phyloP scores from a whole-genome alignment of 805 yeast species.

The Candida qinlingensis region DNA sequence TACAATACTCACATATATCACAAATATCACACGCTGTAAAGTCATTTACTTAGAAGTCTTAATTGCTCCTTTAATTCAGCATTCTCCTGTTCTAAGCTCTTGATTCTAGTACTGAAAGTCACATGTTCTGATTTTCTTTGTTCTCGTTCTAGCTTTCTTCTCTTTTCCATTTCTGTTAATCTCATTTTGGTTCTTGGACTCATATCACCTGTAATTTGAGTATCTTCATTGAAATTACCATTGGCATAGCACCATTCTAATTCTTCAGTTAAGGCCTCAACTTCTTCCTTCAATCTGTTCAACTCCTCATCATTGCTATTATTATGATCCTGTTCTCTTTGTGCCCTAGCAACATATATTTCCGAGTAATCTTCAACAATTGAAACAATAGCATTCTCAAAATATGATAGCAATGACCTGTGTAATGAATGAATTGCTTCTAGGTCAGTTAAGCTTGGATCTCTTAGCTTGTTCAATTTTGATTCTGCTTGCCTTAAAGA shows the following conservation, averaged over 20 bases:
- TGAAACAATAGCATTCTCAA: slow-evolving; percentile 55
- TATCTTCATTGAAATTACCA: slow-evolving; percentile 5
- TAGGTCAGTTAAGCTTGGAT: slow-evolving; percentile 21
- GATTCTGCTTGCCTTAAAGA: slow-evolving; percentile 56
- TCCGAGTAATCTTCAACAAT: slow-evolving; percentile 51
- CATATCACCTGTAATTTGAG: slow-evolving; percentile 1
- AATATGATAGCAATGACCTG: slow-evolving; percentile 46
- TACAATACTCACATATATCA: background rate
- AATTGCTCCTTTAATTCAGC: slow-evolving; percentile 30
- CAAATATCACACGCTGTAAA: background rate
- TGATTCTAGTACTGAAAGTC: slow-evolving; percentile 47
- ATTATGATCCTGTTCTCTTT: slow-evolving; percentile 1
- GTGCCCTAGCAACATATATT: slow-evolving; percentile 16
- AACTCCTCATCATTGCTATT: slow-evolving; percentile 2
- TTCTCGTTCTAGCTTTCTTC: slow-evolving; percentile 71
- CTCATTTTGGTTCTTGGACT: slow-evolving; percentile 42
- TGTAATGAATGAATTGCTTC: slow-evolving; percentile 27
- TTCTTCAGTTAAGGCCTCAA: slow-evolving; percentile 14
- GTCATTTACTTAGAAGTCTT: slow-evolving; percentile 1
- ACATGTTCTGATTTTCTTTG: slow-evolving; percentile 56
- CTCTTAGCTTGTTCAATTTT: slow-evolving; percentile 39
- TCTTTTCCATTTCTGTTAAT: slow-evolving; percentile 53
- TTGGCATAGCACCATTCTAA: slow-evolving; percentile 17
- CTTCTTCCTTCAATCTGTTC: slow-evolving; percentile 9
- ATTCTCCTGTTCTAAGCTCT: slow-evolving; percentile 53